A percentile compares a stretch with the other conserved stretches of the same genome.
These are phyloP conservation scores for Mortierella sp. DNA, from an alignment of 371 early-diverging fungal species.

Conservation along the genomic window DNA sequence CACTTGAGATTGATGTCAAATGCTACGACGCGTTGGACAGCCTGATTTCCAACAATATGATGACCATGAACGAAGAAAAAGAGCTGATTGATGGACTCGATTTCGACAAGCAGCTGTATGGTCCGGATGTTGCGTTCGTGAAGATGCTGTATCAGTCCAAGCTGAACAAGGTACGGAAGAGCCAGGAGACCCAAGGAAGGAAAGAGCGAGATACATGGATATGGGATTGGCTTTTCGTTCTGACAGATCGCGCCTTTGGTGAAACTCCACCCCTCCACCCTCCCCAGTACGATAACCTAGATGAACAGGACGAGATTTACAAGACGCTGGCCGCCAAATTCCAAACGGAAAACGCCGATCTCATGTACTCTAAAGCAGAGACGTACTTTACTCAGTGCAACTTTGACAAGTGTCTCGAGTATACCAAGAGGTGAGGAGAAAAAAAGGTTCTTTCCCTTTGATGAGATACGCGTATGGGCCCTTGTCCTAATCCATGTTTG, in stretches of 20 bases:
- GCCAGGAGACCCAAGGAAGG: too few species aligned
- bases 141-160: slow-evolving; percentile 68
- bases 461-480: background rate
- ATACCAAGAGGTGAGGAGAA: slow-evolving; percentile 63
- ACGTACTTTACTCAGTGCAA: slow-evolving; percentile 61
- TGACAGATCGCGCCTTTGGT: too few species aligned
- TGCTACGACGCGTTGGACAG: slow-evolving; percentile 77
- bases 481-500: too few species aligned
- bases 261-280: too few species aligned
- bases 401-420: slow-evolving; percentile 65
- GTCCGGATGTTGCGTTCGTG: slow-evolving; percentile 66
- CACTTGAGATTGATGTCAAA: slow-evolving; percentile 71
- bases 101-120: slow-evolving; percentile 64
- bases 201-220: too few species aligned
- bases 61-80: slow-evolving; percentile 71
- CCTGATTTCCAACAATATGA: slow-evolving; percentile 66
- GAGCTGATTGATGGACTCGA: slow-evolving; percentile 65
- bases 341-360: slow-evolving; percentile 65
- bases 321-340: slow-evolving; percentile 57
- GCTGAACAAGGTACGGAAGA: slow-evolving; percentile 62
- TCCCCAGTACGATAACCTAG: slow-evolving; percentile 56
- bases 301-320: slow-evolving; percentile 59
- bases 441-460: background rate
- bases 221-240: too few species aligned
- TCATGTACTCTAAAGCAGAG: slow-evolving; percentile 71